Evolutionary conservation across 2,329 filamentous ascomycete genomes (phyloP).

Genomic region (Aspergillus sp.): DNA sequence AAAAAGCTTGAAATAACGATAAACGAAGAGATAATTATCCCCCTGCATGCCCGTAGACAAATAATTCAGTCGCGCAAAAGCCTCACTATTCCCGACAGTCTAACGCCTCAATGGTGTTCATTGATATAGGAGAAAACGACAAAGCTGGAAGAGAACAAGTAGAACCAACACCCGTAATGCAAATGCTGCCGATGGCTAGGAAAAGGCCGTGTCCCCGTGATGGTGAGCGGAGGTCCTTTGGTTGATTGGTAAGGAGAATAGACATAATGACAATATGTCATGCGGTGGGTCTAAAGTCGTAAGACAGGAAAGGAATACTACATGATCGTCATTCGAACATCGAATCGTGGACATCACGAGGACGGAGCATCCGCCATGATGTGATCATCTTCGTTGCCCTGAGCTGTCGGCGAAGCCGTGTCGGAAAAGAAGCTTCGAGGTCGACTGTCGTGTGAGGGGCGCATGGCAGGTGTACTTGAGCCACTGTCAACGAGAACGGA

Average conservation of each 20-base stretch:
- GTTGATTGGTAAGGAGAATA: background rate
- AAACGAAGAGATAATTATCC: background rate
- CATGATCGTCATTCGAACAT: constrained; percentile 11
- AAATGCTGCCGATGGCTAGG: constrained; percentile 11
- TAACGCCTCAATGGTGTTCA: constrained; percentile 18
- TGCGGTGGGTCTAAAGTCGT: constrained; percentile 12
- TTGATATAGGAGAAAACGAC: constrained; percentile 8
- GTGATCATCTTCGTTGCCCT: constrained; percentile 31
- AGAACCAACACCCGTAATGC: constrained; percentile 21
- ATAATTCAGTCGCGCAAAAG: background rate
- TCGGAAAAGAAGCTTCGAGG: constrained; percentile 31
- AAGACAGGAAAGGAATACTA: constrained; percentile 11
- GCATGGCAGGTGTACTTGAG: constrained; percentile 33
- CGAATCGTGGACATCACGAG: constrained; percentile 1
- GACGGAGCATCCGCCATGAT: constrained; percentile 33
- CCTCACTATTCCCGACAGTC: constrained; percentile 5
- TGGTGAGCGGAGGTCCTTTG: background rate
- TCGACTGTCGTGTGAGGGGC: constrained; percentile 19
- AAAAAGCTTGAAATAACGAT: background rate
- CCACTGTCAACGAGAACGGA: constrained; percentile 30
- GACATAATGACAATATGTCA: background rate
- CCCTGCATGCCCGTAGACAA: background rate
- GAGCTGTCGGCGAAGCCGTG: constrained; percentile 28
- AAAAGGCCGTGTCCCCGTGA: background rate
- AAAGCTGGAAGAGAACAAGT: constrained; percentile 10